Conservation (phyloP, 2,329 filamentous ascomycete species). For the Colletotrichum higginsianum region DNA sequence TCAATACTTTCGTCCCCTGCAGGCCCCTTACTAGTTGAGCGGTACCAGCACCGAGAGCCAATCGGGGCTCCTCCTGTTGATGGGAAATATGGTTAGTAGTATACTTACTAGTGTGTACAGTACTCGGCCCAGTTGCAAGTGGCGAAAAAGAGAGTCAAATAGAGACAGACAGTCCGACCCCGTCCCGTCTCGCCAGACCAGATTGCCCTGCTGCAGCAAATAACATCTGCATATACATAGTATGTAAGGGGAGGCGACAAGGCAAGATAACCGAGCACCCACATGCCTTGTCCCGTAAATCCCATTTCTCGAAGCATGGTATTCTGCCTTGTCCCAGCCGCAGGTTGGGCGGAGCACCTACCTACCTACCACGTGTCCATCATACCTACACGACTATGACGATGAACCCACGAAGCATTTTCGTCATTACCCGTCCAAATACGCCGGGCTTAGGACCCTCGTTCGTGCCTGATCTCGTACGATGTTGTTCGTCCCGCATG, state of each 20-base stretch:
- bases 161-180: conserved; percentile 11
- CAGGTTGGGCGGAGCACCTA: background rate
- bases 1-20: background rate
- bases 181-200: conserved; percentile 24
- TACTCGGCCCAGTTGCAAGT: background rate
- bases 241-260: background rate
- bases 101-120: no score
- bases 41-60: background rate
- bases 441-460: background rate
- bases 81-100: no score
- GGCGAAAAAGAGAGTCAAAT: conserved; percentile 11
- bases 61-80: background rate
- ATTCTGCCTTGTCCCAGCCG: conserved; percentile 19
- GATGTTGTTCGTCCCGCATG: background rate
- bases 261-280: conserved; percentile 29
- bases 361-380: background rate
- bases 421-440: background rate
- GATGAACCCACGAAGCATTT: background rate
- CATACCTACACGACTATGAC: conserved; percentile 8
- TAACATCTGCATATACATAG: background rate
- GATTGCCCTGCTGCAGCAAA: conserved; percentile 5
- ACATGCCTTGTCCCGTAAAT: conserved; percentile 22
- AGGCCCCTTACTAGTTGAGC: background rate
- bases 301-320: conserved; percentile 33
- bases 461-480: background rate